Evolutionary conservation across 176 grass and related monocot genomes (phyloP), one percentile per base, ranked within the genome.

Genomic region (Oryza coarctata): DNA sequence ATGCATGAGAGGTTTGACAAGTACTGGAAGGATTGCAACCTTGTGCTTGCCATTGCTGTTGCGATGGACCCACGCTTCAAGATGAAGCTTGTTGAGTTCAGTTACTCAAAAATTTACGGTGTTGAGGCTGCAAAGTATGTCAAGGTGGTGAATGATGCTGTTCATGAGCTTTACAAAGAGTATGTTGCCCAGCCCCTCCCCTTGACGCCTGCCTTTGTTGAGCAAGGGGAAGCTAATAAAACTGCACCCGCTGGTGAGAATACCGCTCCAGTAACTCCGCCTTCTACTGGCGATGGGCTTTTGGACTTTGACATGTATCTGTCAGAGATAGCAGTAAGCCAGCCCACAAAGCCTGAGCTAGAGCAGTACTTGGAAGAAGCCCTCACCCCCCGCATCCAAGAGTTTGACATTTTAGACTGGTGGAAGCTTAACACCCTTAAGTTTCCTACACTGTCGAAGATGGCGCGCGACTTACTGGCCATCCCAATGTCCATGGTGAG

Each of bases 1-100:
- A 97, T 97, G 94, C 94, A 97, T n/a, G 94, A 94, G 82, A 93
- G 83, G 71, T 97, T 97, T 83, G 94, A 97, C 78, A 97, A 97
- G 74, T 97, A 94, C 80, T 97, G 94, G 94, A 97, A 94, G 63
- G 94, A 97, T 44, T 97, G 94, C 84, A 97, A 82, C 78, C 83
- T 97, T 70, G 94, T 97, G 55, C 78, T 97, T 40, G 91, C 94
- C 35, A 77, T 97, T 83, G 94, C 91, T 77, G 94, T 94, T 39
- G 91, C 91, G 30, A 97, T 97, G 91, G 94, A 97, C 63, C 94
- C 94, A 61, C 94, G 94, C 43, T 97, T 97, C 88, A 97, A 97
- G 74, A 88, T 97, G 91, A 97, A 97, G 85, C 91, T 97, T 44
- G 75, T 97, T 40, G 94, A 97, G 39, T 97, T 97, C 33, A 97